Conservation (phyloP, 345 rosid species). For the Pugionium dolabratum region DNA sequence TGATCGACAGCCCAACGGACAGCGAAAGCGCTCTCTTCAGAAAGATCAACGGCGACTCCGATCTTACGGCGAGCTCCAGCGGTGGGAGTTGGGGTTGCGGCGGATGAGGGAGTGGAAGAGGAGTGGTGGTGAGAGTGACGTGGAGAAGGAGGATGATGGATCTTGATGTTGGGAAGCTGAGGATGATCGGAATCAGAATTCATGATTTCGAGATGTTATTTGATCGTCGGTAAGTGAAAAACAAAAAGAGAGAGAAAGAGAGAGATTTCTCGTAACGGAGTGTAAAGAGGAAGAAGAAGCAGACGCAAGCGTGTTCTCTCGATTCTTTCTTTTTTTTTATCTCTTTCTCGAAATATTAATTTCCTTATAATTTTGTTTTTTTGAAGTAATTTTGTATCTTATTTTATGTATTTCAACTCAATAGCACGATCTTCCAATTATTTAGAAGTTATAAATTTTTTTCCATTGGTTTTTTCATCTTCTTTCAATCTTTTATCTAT, state of each 20-base stretch:
- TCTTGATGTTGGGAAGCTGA: constrained; percentile 77
- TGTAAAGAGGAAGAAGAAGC: background rate
- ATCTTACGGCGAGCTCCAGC: constrained; percentile 88
- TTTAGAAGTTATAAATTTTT: too few species aligned
- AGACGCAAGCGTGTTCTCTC: constrained; percentile 1
- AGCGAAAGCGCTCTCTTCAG: constrained; percentile 79
- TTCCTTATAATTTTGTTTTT: too few species aligned
- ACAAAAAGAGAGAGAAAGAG: background rate
- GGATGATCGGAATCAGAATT: constrained; percentile 56
- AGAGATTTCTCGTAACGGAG: constrained; percentile 8
- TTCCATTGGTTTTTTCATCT: too few species aligned
- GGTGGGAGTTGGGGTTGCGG: constrained; percentile 70
- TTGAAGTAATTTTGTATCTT: too few species aligned
- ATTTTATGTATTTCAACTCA: too few species aligned
- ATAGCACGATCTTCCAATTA: too few species aligned
- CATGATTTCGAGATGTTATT: constrained; percentile 26
- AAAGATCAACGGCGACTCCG: constrained; percentile 88
- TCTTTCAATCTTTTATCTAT: too few species aligned
- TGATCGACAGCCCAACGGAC: constrained; percentile 87
- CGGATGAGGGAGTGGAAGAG: constrained; percentile 41
- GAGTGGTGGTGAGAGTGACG: constrained; percentile 44
- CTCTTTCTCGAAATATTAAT: too few species aligned
- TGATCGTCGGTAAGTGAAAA: constrained; percentile 25
- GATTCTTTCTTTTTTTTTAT: background rate
- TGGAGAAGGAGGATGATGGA: constrained; percentile 66